Conservation (phyloP, 441 rosid genomes). For the Populus trichocarpa region DNA sequence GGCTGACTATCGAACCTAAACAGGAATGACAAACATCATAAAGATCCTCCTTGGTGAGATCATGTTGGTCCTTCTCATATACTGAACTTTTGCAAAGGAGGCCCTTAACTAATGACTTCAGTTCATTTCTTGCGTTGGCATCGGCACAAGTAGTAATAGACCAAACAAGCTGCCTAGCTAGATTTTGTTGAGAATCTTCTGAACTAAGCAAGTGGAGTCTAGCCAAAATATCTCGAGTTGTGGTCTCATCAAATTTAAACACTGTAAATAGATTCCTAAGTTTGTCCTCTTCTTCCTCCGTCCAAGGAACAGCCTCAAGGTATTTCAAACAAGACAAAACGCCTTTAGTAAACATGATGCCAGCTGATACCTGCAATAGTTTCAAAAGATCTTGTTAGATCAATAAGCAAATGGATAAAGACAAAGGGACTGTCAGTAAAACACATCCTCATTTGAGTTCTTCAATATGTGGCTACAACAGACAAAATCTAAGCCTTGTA, state of each 20-base stretch:
- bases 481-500: not conserved
- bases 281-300: conserved; percentile 89
- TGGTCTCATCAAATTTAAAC: conserved; percentile 52
- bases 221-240: conserved; percentile 52
- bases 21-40: conserved; percentile 55
- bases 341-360: conserved; percentile 61
- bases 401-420: not conserved
- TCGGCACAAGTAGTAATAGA: conserved; percentile 62
- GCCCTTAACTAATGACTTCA: conserved; percentile 70
- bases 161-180: conserved; percentile 64
- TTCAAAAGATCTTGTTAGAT: conserved; percentile 21
- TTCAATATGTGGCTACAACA: not conserved
- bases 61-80: conserved; percentile 73
- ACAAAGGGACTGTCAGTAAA: not conserved
- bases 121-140: conserved; percentile 70
- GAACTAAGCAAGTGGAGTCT: conserved; percentile 46
- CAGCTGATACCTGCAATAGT: conserved; percentile 55
- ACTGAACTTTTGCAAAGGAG: conserved; percentile 80
- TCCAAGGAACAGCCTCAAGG: conserved; percentile 92
- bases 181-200: conserved; percentile 40
- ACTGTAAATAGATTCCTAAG: conserved; percentile 51
- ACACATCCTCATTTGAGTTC: not conserved
- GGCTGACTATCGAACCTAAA: conserved; percentile 40
- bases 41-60: conserved; percentile 65
- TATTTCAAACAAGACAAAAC: conserved; percentile 66